Evolutionary conservation across 2,329 filamentous ascomycete species (phyloP), one percentile per base, ranked within the genome.

Genomic region (Colletotrichum magnum): DNA sequence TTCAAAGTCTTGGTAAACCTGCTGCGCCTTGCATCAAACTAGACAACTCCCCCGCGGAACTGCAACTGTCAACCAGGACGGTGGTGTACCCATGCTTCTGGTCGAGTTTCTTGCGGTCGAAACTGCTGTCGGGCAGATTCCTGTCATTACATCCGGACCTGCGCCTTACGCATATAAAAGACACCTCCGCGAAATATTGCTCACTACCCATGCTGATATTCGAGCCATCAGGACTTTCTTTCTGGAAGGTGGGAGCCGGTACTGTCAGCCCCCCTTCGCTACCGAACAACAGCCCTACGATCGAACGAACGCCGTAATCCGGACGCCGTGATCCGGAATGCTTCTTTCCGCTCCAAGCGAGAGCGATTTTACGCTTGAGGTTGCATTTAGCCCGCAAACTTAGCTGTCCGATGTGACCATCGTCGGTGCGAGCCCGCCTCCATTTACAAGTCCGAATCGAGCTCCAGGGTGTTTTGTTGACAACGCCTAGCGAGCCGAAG

Each of bases 211-310:
- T 48, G 36, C 57, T 24, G n/a, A 26, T 61, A 28, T 16, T 13
- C 39, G 47, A 28, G 28, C 15, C 18, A 52, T 51, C 60, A n/a
- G 16, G 41, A 15, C 36, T 2, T 12, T 26, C 10, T 48, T 58
- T 58, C 52, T 58, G 53, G 60, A 58, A 58, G 64, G 47, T 64
- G 47, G 65, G 48, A 64, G 53, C 36, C 47, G 60, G 60, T 5
- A 52, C 26, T n/a, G 21, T 16, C 28, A 26, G 5, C 9, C 26
- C n/a, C 21, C 36, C 12, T 28, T 39, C 16, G 43, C 32, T 60
- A 39, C 36, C 39, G 10, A 36, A 36, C 9, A 24, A 41, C 12
- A 18, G 18, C 18, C 18, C 18, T 18, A 18, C 18, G 18, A 18
- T 18, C 18, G 18, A 18, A 18, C 18, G 18, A 18, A 18, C 18